phyloP scores from a whole-genome alignment of 2,329 filamentous ascomycete species.

The Thyridium curvatum region DNA sequence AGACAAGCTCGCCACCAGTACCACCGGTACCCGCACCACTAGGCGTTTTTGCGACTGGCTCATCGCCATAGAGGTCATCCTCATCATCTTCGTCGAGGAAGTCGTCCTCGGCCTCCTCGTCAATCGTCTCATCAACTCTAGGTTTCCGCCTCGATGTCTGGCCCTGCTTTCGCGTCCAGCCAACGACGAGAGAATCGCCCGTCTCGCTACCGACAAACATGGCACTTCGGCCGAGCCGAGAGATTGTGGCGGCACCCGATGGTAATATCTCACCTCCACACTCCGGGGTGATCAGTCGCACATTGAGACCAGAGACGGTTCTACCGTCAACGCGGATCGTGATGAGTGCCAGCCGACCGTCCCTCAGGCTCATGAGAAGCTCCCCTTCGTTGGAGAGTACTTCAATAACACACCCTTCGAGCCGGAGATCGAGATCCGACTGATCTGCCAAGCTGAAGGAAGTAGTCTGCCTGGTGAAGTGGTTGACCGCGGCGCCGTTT shows the following conservation, averaged over 20 bases:
- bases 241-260: conserved; percentile 61
- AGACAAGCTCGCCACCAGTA: conserved; percentile 56
- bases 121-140: conserved; percentile 47
- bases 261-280: conserved; percentile 58
- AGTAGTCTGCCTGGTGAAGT: conserved; percentile 77
- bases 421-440: conserved; percentile 67
- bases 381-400: conserved; percentile 74
- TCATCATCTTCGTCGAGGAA: conserved; percentile 47
- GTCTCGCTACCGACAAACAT: conserved; percentile 85
- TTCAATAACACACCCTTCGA: conserved; percentile 78
- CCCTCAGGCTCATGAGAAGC: conserved; percentile 72
- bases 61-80: conserved; percentile 61
- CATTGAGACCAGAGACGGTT: conserved; percentile 78
- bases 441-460: conserved; percentile 84
- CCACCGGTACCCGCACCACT: too few species aligned
- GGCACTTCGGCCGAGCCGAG: conserved; percentile 58
- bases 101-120: conserved; percentile 42
- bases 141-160: conserved; percentile 57
- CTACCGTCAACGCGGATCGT: conserved; percentile 85
- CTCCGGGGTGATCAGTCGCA: conserved; percentile 58
- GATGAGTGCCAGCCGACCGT: conserved; percentile 68
- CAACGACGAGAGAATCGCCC: conserved; percentile 72
- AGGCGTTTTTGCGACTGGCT: conserved; percentile 17
- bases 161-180: conserved; percentile 65
- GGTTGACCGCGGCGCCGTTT: conserved; percentile 87